Conservation (phyloP, 1,139 yeast species). For the Pichia sp. region DNA sequence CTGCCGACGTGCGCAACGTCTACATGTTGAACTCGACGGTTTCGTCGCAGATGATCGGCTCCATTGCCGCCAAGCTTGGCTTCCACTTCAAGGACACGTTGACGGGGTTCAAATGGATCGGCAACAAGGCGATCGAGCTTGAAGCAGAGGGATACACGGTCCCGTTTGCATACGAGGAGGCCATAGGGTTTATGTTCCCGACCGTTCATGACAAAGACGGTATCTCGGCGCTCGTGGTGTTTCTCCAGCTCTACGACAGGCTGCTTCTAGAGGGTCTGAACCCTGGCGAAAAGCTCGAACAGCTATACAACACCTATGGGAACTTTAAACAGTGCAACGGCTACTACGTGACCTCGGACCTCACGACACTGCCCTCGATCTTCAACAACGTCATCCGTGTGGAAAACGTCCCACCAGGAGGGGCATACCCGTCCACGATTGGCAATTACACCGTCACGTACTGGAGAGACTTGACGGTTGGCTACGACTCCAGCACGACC, state of each 20-base stretch:
- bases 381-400: conserved; percentile 37
- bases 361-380: conserved; percentile 47
- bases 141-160: conserved; percentile 62
- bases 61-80: conserved; percentile 62
- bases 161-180: conserved; percentile 93
- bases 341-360: conserved; percentile 60
- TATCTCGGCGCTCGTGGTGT: conserved; percentile 73
- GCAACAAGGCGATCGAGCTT: conserved; percentile 76
- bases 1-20: conserved; percentile 33
- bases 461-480: conserved; percentile 84
- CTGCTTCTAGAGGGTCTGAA: conserved; percentile 41
- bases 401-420: conserved; percentile 35
- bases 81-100: conserved; percentile 74
- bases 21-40: conserved; percentile 86
- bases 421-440: conserved; percentile 29
- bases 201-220: conserved; percentile 95
- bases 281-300: conserved; percentile 48
- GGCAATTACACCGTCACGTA: conserved; percentile 52
- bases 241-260: conserved; percentile 62
- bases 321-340: conserved; percentile 83
- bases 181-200: conserved; percentile 89
- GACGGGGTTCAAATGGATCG: conserved; percentile 98
- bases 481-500: conserved; percentile 67
- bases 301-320: conserved; percentile 66
- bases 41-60: conserved; percentile 74